Base-by-base conservation (phyloP, 2,329 filamentous ascomycete species). In the Aspergillus oerlinghausenensis region DNA sequence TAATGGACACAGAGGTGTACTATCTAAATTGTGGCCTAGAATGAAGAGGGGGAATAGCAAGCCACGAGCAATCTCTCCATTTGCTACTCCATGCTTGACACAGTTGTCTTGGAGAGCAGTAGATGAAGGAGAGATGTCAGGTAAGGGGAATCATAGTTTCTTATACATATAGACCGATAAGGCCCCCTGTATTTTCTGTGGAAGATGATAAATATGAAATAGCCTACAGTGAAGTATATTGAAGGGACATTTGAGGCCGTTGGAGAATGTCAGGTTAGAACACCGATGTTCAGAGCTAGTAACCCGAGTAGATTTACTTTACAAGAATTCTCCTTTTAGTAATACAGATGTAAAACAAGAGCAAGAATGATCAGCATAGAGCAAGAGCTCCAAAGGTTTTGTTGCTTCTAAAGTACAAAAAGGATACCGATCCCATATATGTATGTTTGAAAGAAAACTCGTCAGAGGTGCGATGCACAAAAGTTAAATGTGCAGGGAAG, bases 391-490 rank as follows among this genome's bases (percentile, higher is more conserved):
- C 42, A 21, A 45, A 10, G 8, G 8, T 45, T 23, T 8, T 19
- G 21, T 45, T 45, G n/a, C 21, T 23, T 45, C 42, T 45, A 45
- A 23, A 23, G 61, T 50, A 63, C 50, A 9, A 35, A 47, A n/a
- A 47, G 58, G 61, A 63, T 65, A 11, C 54, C 14, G 61, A 62
- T 61, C 61, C 60, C 21, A 45, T 45, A 23, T 45, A 23, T 43
- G 40, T 19, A 21, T 10, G n/a, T 19, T 38, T 17, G 32, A 21
- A 55, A 50, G 42, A 53, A 55, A 50, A 51, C 52, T 45, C 50
- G 56, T 59, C 45, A 55, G 56, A 57, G 19, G 19, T 21, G 42
- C 42, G 8, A 45, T 23, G 42, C 42, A 45, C 42, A n/a, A 52
- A 29, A 51, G 38, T 51, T 43, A 52, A 47, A 40, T 32, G 47